These are phyloP conservation scores for Senecio squalidus DNA, from an alignment of 140 eudicot genomes.

Conservation along the genomic window DNA sequence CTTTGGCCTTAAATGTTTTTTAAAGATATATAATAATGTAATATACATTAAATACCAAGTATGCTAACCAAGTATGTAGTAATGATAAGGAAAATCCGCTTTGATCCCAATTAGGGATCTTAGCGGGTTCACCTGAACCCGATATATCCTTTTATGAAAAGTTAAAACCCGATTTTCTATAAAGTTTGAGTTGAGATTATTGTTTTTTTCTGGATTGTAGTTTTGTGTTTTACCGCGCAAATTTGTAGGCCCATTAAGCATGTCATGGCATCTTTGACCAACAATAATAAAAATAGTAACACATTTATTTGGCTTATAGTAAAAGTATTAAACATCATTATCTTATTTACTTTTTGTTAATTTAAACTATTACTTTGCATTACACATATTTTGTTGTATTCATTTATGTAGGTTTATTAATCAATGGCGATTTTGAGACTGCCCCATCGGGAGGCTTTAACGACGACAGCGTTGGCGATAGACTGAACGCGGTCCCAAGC, in stretches of 20 bases:
- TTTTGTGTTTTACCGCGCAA: slow-evolving; percentile 15
- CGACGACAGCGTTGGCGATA: slow-evolving; percentile 32
- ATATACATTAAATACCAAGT: neutral
- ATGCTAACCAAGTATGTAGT: no score
- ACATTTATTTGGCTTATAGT: no score
- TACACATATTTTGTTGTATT: neutral
- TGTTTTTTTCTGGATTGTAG: slow-evolving; percentile 4
- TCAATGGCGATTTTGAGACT: slow-evolving; percentile 88
- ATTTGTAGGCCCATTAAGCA: slow-evolving; percentile 17
- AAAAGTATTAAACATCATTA: no score
- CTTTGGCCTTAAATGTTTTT: neutral
- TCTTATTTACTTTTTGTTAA: neutral
- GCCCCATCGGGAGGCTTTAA: slow-evolving; percentile 73
- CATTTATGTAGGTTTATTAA: slow-evolving; percentile 49
- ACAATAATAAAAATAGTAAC: no score
- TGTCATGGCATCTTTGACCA: slow-evolving; percentile 26
- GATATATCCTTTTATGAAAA: neutral
- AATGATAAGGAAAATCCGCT: no score
- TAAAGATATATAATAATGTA: neutral
- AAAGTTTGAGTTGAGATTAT: slow-evolving; percentile 9
- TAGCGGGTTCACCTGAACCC: no score
- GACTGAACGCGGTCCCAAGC: slow-evolving; percentile 57
- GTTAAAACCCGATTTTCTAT: neutral
- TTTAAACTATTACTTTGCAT: no score
- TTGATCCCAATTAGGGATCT: neutral